These are phyloP conservation scores for Aspergillus oerlinghausenensis DNA, from an alignment of 2,329 filamentous ascomycete genomes.

Conservation along the genomic window DNA sequence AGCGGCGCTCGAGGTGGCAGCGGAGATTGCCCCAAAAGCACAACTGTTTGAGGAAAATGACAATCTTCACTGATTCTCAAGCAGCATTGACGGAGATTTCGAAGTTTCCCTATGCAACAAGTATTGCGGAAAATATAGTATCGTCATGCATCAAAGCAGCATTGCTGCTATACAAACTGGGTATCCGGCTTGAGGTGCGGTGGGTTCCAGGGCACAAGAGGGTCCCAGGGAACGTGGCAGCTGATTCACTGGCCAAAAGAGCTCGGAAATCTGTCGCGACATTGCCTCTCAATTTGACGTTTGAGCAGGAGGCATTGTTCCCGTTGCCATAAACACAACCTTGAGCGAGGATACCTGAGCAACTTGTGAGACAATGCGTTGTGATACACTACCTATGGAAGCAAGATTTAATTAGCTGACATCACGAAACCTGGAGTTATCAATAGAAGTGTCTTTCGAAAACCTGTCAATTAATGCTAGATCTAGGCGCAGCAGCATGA, in stretches of 20 bases:
- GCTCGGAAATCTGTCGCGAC: not conserved
- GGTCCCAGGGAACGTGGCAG: not conserved
- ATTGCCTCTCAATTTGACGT: not conserved
- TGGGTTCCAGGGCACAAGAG: not conserved
- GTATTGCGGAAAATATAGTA: not conserved
- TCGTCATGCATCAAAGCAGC: not conserved
- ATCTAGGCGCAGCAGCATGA: not conserved
- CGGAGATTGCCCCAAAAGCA: not conserved
- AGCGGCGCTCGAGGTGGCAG: not conserved
- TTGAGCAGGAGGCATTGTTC: not conserved
- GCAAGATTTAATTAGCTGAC: not conserved
- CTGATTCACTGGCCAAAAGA: not conserved
- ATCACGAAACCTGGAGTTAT: not conserved
- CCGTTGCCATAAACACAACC: not conserved
- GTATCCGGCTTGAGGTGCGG: not conserved
- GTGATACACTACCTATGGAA: not conserved
- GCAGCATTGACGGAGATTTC: not conserved
- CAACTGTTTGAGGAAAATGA: not conserved
- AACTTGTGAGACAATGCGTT: not conserved
- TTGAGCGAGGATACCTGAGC: not conserved
- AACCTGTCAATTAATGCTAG: not conserved
- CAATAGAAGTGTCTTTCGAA: not conserved
- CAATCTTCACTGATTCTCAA: not conserved
- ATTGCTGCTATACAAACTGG: not conserved
- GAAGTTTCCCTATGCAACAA: not conserved